Base-by-base conservation (phyloP, 2,329 filamentous ascomycete genomes). In the Paraphaeosphaeria minitans region DNA sequence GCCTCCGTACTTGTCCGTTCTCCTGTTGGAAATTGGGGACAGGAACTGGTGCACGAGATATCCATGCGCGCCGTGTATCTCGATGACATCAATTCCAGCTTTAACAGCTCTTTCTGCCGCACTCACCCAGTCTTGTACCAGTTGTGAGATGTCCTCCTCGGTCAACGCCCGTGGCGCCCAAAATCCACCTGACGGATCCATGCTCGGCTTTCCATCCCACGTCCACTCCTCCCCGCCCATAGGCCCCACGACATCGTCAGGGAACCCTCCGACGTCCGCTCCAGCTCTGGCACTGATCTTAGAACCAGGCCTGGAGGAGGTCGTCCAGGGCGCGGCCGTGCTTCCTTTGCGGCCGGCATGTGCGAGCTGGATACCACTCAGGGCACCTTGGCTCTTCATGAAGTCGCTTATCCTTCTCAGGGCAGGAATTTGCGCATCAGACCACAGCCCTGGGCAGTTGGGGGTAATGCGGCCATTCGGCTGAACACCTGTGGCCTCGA, bases 51-150 rank as follows among this genome's bases (percentile, higher is more conserved):
- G 72, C 4, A 81, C 62, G 2, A 80, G 68, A 55, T 81, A 81
- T 1, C 79, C 79, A 53, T 80, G 78, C 10, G 75, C 75, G 22
- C 54, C 74, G 55, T 77, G 75, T n/a, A 77, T 75, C 75, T 88
- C 75, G 39, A 77, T 73, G 1, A 77, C 72, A 35, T 77, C 69
- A 2, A 78, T 60, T 1, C 75, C 75, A 0, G 75, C 75, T 21
- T 71, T 73, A 0, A 77, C 73, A 6, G 75, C 76, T 22, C 77
- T 58, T 39, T 65, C 58, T 10, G 75, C 75, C 0, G 79, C 79
- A 1, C 62, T 68, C 2, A 70, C 77, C 64, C 77, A 81, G 39
- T 81, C 79, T 6, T 71, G 51, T 0, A 80, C 72, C 3, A 77
- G 53, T 8, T 74, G 70, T 9, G 71, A 60, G 43, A 82, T 79